These are phyloP conservation scores for Xanthoceras sorbifolium DNA, from an alignment of 345 rosid genomes.

Conservation along the genomic window DNA sequence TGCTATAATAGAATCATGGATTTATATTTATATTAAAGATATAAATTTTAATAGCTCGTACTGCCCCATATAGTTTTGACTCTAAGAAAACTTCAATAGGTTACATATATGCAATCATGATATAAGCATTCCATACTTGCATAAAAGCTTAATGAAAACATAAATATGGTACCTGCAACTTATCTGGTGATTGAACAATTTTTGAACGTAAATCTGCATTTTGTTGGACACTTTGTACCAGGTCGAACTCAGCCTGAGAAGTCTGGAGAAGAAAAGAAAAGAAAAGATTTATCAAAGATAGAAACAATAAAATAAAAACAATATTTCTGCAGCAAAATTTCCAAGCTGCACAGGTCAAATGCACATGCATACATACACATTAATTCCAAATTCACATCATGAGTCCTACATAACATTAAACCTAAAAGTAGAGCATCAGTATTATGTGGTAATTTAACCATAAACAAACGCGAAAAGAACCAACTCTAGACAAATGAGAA, in stretches of 20 bases:
- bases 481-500: not conserved
- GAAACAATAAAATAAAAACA: conserved; percentile 6
- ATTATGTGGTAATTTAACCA: not conserved
- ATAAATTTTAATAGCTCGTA: not conserved
- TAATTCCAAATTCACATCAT: not conserved
- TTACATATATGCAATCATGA: not conserved
- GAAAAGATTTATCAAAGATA: conserved; percentile 2
- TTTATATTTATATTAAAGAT: not conserved
- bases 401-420: not conserved
- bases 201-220: conserved; percentile 75
- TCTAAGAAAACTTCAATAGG: not conserved
- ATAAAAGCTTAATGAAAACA: not conserved
- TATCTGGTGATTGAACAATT: conserved; percentile 94
- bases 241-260: conserved; percentile 73
- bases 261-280: conserved; percentile 49
- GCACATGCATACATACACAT: conserved; percentile 2
- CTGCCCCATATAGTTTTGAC: not conserved
- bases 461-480: not conserved
- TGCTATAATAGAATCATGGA: not conserved
- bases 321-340: not conserved
- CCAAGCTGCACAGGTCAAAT: not conserved
- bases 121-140: not conserved
- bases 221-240: conserved; percentile 81
- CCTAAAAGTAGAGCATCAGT: not conserved
- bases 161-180: conserved; percentile 63